phyloP scores from a whole-genome alignment of 163 green algal genomes.

The Chloroidium sp. region DNA sequence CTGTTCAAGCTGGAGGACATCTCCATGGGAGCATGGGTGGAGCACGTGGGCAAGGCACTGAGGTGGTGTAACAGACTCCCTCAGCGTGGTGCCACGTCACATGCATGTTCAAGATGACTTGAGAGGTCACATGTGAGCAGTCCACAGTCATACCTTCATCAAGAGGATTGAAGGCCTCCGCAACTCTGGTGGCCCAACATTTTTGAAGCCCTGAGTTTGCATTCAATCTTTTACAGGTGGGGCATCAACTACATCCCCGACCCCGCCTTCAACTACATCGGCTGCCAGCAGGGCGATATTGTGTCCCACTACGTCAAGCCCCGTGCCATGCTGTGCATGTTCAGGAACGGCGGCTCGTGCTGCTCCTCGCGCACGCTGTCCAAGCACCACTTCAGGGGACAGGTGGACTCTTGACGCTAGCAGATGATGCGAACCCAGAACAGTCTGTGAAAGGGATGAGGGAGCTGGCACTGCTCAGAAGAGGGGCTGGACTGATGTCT shows the following conservation, averaged over 20 bases:
- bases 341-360: conserved; percentile 6
- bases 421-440: too few species aligned
- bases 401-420: too few species aligned
- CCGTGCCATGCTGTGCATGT: conserved; percentile 25
- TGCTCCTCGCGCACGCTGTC: background rate
- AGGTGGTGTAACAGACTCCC: background rate
- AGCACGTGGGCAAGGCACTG: conserved; percentile 16
- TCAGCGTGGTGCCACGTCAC: background rate
- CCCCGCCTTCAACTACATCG: conserved; percentile 31
- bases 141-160: too few species aligned
- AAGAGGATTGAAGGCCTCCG: too few species aligned
- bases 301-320: conserved; percentile 37
- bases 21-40: conserved; percentile 30
- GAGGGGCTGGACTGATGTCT: too few species aligned
- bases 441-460: too few species aligned
- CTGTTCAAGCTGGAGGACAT: conserved; percentile 47
- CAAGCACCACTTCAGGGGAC: background rate
- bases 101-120: background rate
- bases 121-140: background rate
- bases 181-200: too few species aligned
- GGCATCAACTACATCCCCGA: conserved; percentile 20
- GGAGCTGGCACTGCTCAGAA: too few species aligned
- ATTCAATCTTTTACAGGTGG: background rate
- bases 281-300: conserved; percentile 22
- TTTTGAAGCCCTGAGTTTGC: too few species aligned